Evolutionary conservation across 75 land plant genomes (phyloP), one percentile per base, ranked within the genome.

Genomic region (Selaginella tamariscina): DNA sequence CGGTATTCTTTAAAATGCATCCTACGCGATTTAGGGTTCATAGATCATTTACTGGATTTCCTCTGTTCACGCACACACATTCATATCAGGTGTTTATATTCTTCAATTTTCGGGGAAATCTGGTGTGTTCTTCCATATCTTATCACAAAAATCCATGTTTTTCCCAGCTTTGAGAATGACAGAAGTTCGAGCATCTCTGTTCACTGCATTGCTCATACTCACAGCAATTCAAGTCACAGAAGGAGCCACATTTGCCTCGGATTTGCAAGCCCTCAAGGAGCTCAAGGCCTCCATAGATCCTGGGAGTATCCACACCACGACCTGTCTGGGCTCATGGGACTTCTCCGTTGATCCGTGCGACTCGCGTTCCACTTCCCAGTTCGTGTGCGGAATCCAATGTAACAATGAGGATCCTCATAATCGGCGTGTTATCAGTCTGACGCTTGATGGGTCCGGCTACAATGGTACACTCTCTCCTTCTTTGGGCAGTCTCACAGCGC

Each of bases 401-500:
- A 66, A 68, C 70, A 68, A 67, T 15, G 21, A 15, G 11, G 27
- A 18, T 1, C 32, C 68, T 29, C 49, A 5, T 15, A 22, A 72
- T 2, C 31, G 70, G 49, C 73, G 87, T 1, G 70, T 85, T 32
- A 80, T 68, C 62, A 70, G 70, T 13, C 18, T 85, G 70, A 68
- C 67, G 29, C 77, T 85, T 27, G 88, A 85, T 68, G 66, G 79
- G 5, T 76, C 75, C 5, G 86, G 81, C 29, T 85, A 85, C 70
- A 57, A 71, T 24, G 88, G 88, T 11, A 64, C 29, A 28, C 69
- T 84, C 32, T 49, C 79, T 9, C 82, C 84, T 0, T 33, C 56
- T 28, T 29, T 84, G 54, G 78, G 85, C 32, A 57, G 56, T 56
- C 83, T 85, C 49, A 26, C 56, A 29, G 65, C 70, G 56, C 80